Evolutionary conservation across 1,139 yeast species (phyloP).

Genomic region (Pichia kudriavzevii): DNA sequence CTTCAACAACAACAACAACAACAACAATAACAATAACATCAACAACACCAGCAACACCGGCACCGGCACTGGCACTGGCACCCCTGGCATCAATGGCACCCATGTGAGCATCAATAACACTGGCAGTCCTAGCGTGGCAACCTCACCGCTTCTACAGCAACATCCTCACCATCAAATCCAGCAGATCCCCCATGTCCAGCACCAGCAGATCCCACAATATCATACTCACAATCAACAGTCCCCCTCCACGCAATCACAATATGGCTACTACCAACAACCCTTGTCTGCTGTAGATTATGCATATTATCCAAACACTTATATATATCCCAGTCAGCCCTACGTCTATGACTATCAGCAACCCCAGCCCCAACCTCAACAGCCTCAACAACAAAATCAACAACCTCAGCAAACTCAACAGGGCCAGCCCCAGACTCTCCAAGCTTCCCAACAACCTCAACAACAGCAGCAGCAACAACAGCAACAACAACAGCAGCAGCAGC

Average conservation of each 20-base stretch:
- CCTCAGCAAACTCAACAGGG: not conserved
- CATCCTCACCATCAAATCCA: not conserved
- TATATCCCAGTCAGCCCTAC: not conserved
- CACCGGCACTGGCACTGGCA: too few species aligned
- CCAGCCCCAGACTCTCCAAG: not conserved
- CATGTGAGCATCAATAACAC: not conserved
- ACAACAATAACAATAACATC: not conserved
- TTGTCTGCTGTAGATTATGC: too few species aligned
- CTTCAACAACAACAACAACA: slow-evolving; percentile 29
- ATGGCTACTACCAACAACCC: too few species aligned
- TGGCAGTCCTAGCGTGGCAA: too few species aligned
- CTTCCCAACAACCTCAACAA: slow-evolving; percentile 6
- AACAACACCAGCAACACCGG: slow-evolving; percentile 4
- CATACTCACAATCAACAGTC: slow-evolving; percentile 8
- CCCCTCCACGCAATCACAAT: too few species aligned
- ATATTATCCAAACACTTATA: too few species aligned
- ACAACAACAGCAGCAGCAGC: slow-evolving; percentile 10
- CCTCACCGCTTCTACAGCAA: not conserved
- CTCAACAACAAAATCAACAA: not conserved
- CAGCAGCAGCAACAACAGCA: slow-evolving; percentile 10
- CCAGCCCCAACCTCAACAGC: not conserved
- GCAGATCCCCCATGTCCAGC: slow-evolving; percentile 4
- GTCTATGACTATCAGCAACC: not conserved
- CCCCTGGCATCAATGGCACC: not conserved
- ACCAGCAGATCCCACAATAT: slow-evolving; percentile 4